Conservation (phyloP, 2,329 filamentous ascomycete species). For the Cercospora sp. region DNA sequence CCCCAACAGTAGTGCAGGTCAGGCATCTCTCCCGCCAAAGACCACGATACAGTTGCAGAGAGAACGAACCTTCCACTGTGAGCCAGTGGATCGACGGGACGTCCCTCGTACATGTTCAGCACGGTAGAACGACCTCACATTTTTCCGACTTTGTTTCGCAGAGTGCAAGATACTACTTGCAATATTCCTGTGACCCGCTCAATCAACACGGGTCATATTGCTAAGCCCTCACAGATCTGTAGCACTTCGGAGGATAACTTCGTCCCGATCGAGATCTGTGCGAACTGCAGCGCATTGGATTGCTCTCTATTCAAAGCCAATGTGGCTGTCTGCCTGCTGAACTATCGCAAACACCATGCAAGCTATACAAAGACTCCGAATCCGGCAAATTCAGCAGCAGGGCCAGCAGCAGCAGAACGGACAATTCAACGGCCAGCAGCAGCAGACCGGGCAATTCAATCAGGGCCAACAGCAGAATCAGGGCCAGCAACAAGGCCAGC, state of each 20-base stretch:
- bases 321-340: neutral
- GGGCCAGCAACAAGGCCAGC: neutral
- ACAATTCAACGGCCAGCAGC: neutral
- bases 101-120: neutral
- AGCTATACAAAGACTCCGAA: neutral
- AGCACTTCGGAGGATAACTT: neutral
- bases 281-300: neutral
- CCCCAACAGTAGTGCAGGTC: neutral
- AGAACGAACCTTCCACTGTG: neutral
- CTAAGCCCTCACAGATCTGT: neutral
- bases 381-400: constrained; percentile 1
- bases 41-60: constrained; percentile 10
- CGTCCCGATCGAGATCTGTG: neutral
- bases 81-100: neutral
- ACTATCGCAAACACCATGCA: neutral
- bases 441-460: neutral
- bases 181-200: neutral
- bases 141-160: neutral
- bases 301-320: neutral
- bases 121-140: neutral
- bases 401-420: constrained; percentile 9
- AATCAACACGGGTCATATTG: neutral
- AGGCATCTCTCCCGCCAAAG: neutral
- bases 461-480: neutral
- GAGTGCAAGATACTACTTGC: neutral